These are phyloP conservation scores for Scheffersomyces quercinus DNA, from an alignment of 1,139 yeast genomes.

Conservation along the genomic window DNA sequence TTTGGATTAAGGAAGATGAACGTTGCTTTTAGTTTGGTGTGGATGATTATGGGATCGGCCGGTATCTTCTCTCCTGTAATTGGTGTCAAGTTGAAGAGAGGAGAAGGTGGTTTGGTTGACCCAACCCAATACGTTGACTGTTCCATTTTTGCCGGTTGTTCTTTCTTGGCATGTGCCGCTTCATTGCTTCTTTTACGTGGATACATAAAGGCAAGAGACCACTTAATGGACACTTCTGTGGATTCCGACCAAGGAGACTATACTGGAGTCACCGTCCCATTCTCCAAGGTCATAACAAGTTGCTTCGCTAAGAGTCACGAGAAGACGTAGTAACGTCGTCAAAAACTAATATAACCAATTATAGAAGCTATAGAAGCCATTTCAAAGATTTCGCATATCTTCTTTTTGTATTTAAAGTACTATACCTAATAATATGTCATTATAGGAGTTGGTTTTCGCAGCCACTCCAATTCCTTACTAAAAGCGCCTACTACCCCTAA, in stretches of 20 bases:
- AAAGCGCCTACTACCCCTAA: too few species aligned
- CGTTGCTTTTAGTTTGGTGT: constrained; percentile 47
- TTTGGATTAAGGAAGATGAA: constrained; percentile 51
- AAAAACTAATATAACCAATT: not conserved
- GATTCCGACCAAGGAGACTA: constrained; percentile 20
- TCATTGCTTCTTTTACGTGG: constrained; percentile 46
- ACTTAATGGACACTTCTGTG: constrained; percentile 10
- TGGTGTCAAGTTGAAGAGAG: constrained; percentile 47
- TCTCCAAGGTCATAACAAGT: constrained; percentile 12
- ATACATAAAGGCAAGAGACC: constrained; percentile 49
- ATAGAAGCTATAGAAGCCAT: too few species aligned
- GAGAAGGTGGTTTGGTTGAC: constrained; percentile 23
- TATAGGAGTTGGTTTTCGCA: too few species aligned
- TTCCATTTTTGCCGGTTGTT: constrained; percentile 53
- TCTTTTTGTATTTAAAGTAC: too few species aligned
- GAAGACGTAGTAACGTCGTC: constrained; percentile 1
- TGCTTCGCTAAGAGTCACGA: constrained; percentile 11
- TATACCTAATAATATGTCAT: too few species aligned
- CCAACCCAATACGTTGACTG: constrained; percentile 51
- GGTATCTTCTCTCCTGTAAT: constrained; percentile 55
- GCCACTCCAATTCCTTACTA: too few species aligned
- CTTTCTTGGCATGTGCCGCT: constrained; percentile 46
- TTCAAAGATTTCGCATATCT: too few species aligned
- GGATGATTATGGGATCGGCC: constrained; percentile 48
- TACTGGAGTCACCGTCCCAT: constrained; percentile 19